Conservation (phyloP, 768 basidiomycete genomes). For the Russula olivacea region DNA sequence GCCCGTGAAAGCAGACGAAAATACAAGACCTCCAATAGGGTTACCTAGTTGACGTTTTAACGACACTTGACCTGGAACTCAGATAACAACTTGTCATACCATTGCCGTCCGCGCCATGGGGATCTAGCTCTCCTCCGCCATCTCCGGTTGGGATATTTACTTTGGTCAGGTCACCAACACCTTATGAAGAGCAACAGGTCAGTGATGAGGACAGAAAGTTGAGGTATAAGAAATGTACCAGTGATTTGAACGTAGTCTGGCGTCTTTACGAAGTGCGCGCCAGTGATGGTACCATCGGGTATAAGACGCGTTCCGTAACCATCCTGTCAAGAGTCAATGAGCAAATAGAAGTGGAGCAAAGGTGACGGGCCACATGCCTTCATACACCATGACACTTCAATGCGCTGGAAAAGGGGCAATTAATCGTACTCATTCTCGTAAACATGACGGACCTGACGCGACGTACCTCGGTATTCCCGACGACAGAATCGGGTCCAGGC, state of each 20-base stretch:
- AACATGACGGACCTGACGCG: neutral
- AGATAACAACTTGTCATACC: constrained; percentile 30
- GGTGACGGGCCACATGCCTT: constrained; percentile 31
- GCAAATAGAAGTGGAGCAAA: neutral
- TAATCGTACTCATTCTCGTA: constrained; percentile 28
- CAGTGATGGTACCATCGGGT: constrained; percentile 62
- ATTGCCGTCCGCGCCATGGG: constrained; percentile 57
- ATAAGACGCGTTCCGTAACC: constrained; percentile 62
- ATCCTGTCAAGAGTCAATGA: constrained; percentile 32
- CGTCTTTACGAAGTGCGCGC: constrained; percentile 64
- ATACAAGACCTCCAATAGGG: constrained; percentile 64
- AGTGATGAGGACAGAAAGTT: neutral
- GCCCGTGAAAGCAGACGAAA: constrained; percentile 58
- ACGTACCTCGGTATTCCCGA: constrained; percentile 58
- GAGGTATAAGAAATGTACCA: constrained; percentile 1
- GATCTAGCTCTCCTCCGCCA: constrained; percentile 60
- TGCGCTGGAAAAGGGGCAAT: constrained; percentile 38
- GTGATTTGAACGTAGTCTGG: constrained; percentile 56
- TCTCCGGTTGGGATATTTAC: constrained; percentile 61
- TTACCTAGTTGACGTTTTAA: constrained; percentile 36
- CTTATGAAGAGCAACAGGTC: constrained; percentile 30
- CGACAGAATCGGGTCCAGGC: constrained; percentile 45
- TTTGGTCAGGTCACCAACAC: constrained; percentile 57
- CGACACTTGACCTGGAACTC: neutral
- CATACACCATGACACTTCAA: constrained; percentile 51